phyloP scores from a whole-genome alignment of 768 basidiomycete species.

The Chlorophyllum brunneum region DNA sequence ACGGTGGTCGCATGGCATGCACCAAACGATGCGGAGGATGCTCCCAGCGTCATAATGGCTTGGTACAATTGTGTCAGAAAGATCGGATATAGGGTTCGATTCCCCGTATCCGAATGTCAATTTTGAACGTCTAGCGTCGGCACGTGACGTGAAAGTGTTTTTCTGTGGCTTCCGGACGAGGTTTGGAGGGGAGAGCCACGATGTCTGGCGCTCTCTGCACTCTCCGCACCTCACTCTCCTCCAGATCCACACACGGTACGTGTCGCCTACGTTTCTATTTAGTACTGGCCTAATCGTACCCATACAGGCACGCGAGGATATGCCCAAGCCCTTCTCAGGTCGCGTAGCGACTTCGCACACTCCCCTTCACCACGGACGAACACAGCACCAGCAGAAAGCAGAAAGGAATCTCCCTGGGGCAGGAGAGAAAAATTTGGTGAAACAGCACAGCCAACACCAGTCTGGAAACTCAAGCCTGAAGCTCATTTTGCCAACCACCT shows the following conservation, averaged over 20 bases:
- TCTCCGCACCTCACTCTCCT: neutral
- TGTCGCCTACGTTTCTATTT: neutral
- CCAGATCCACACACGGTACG: neutral
- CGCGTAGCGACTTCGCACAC: neutral
- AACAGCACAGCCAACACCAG: slow-evolving; percentile 8
- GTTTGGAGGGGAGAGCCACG: neutral
- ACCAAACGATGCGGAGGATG: too few species aligned
- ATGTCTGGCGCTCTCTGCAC: slow-evolving; percentile 5
- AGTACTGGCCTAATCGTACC: neutral
- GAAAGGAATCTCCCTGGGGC: slow-evolving; percentile 3
- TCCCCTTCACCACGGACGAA: neutral
- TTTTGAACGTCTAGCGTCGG: too few species aligned
- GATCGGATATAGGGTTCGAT: too few species aligned
- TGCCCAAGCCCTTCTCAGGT: slow-evolving; percentile 1
- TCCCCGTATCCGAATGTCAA: slow-evolving; percentile 11
- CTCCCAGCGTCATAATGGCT: too few species aligned
- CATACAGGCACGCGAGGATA: slow-evolving; percentile 9
- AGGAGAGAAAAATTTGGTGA: slow-evolving; percentile 5
- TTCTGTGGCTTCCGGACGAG: neutral
- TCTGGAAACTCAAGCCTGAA: slow-evolving; percentile 4
- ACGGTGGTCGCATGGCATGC: too few species aligned
- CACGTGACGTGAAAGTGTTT: slow-evolving; percentile 8
- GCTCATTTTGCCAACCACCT: slow-evolving; percentile 47
- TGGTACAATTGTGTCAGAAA: too few species aligned
- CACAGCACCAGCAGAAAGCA: neutral